These are phyloP conservation scores for Aegilops sharonensis DNA, from an alignment of 176 grass and related monocot species.

Conservation along the genomic window DNA sequence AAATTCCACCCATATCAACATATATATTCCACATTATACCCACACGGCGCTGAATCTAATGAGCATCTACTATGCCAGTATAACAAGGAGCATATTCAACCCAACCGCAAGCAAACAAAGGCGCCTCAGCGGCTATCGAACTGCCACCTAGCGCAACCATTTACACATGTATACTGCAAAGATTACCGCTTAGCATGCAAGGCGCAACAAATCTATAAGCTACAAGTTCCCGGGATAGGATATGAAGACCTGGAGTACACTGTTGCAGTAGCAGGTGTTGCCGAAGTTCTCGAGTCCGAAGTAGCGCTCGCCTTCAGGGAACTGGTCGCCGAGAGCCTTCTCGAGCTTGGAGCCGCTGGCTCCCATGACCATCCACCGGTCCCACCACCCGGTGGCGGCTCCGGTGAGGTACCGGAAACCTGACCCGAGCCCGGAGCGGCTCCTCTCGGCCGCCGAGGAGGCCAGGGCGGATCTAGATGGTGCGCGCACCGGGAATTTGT, in stretches of 20 bases:
- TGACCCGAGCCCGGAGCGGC: slow-evolving; percentile 67
- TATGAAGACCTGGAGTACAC: slow-evolving; percentile 74
- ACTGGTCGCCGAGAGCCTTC: slow-evolving; percentile 96
- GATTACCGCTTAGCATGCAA: slow-evolving; percentile 1
- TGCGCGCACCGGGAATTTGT: not conserved
- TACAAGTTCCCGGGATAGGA: not conserved
- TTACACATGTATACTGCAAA: not conserved
- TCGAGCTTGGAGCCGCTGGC: slow-evolving; percentile 94
- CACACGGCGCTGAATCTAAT: not conserved
- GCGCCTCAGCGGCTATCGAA: not conserved
- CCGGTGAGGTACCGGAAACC: slow-evolving; percentile 80
- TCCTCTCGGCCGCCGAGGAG: slow-evolving; percentile 63
- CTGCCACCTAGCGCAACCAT: not conserved
- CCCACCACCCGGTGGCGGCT: slow-evolving; percentile 85
- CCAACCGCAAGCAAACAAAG: slow-evolving; percentile 11
- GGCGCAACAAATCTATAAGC: slow-evolving; percentile 24
- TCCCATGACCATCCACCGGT: slow-evolving; percentile 96
- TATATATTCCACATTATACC: not conserved
- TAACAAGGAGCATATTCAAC: not conserved
- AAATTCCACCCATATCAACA: too few species aligned
- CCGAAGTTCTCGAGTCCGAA: slow-evolving; percentile 98
- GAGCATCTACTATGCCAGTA: not conserved
- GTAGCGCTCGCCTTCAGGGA: slow-evolving; percentile 96
- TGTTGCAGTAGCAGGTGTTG: slow-evolving; percentile 99
- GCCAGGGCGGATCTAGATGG: slow-evolving; percentile 36